phyloP scores from a whole-genome alignment of 805 yeast genomes.

The Wickerhamomyces ciferrii region DNA sequence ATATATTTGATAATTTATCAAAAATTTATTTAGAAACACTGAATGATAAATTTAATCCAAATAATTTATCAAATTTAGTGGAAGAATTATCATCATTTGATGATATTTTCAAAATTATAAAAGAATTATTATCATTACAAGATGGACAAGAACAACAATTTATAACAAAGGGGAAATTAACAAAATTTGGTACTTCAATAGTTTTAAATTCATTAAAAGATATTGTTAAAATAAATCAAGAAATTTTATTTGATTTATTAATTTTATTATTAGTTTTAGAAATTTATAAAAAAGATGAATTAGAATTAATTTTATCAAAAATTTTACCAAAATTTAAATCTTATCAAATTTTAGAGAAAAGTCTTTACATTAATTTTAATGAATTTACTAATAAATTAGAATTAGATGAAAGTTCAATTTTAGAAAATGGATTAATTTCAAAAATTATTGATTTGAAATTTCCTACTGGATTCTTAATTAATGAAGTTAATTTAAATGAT shows the following conservation, averaged over 20 bases:
- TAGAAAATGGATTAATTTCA: constrained; percentile 7
- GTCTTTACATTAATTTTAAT: constrained; percentile 13
- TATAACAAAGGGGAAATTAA: constrained; percentile 15
- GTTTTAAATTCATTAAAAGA: constrained; percentile 24
- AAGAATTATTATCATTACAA: constrained; percentile 29
- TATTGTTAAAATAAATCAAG: constrained; percentile 22
- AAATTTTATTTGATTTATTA: constrained; percentile 27
- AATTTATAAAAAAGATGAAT: constrained; percentile 24
- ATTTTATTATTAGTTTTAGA: constrained; percentile 31
- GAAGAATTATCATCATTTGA: constrained; percentile 33
- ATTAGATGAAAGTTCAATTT: constrained; percentile 12
- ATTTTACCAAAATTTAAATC: constrained; percentile 13
- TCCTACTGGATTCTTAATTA: constrained; percentile 11
- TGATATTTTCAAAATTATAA: constrained; percentile 29
- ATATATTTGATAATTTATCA: constrained; percentile 21
- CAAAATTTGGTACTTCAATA: constrained; percentile 16
- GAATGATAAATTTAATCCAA: constrained; percentile 33
- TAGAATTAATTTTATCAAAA: constrained; percentile 11
- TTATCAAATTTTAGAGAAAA: constrained; percentile 11
- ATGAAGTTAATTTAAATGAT: constrained; percentile 4
- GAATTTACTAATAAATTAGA: constrained; percentile 6
- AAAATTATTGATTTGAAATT: constrained; percentile 7
- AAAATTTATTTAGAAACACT: constrained; percentile 37
- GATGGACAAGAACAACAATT: constrained; percentile 3
- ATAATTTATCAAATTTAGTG: constrained; percentile 32